A percentile compares a stretch with the other conserved stretches of the same genome.
These are phyloP conservation scores for Hypoxylon sp. DNA, from an alignment of 2,329 filamentous ascomycete species.

Conservation along the genomic window DNA sequence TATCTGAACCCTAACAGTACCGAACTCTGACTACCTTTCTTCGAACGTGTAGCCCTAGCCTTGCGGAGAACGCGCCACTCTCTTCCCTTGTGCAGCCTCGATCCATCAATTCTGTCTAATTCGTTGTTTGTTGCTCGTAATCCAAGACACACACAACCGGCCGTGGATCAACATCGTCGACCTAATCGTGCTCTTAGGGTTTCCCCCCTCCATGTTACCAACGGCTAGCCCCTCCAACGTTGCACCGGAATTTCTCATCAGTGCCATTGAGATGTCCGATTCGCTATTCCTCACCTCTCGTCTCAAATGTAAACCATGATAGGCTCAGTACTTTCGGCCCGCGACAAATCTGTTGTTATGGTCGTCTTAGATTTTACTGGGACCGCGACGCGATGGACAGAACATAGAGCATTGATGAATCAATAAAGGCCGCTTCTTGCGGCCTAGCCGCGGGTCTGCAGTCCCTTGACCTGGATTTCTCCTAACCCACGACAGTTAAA, in stretches of 20 bases:
- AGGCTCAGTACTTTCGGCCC: constrained; percentile 46
- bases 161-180: constrained; percentile 35
- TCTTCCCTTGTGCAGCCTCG: constrained; percentile 18
- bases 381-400: constrained; percentile 27
- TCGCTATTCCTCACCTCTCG: constrained; percentile 36
- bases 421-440: constrained; percentile 40
- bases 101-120: constrained; percentile 20
- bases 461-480: constrained; percentile 22
- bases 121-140: constrained; percentile 27
- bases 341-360: constrained; percentile 36
- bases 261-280: constrained; percentile 41
- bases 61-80: constrained; percentile 39
- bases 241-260: constrained; percentile 40
- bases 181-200: constrained; percentile 34
- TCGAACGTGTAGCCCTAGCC: constrained; percentile 38
- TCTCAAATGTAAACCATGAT: constrained; percentile 32
- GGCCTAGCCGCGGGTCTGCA: constrained; percentile 36
- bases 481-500: constrained; percentile 39
- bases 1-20: constrained; percentile 29
- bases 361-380: constrained; percentile 32
- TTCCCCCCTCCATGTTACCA: constrained; percentile 40
- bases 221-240: constrained; percentile 42
- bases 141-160: constrained; percentile 35
- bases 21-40: constrained; percentile 23
- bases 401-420: constrained; percentile 30